A percentile compares a stretch with the other conserved stretches of the same genome.
Evolutionary conservation across 768 basidiomycete genomes (phyloP).

Genomic region (Leccinellum albellum): DNA sequence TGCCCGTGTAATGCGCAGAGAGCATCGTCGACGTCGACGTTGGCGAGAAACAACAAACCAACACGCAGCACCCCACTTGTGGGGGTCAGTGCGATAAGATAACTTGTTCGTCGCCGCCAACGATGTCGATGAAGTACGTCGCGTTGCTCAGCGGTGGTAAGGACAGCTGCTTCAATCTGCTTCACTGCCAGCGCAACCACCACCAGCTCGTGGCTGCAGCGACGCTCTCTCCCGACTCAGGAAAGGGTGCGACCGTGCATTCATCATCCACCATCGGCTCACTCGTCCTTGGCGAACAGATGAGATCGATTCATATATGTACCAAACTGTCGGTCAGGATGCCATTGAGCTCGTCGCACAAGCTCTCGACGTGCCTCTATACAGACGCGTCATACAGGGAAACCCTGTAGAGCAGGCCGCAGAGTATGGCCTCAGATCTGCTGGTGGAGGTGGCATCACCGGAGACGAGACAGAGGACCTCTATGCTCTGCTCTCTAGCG

Average conservation of each 20-base stretch:
- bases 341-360: conserved; percentile 83
- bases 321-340: conserved; percentile 98
- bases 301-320: conserved; percentile 97
- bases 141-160: conserved; percentile 96
- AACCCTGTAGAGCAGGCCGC: conserved; percentile 73
- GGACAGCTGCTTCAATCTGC: conserved; percentile 93
- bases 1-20: conserved; percentile 40
- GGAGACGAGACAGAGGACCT: conserved; percentile 99
- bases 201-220: conserved; percentile 88
- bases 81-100: conserved; percentile 25
- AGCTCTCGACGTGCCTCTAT: conserved; percentile 84
- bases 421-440: conserved; percentile 77
- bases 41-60: not conserved
- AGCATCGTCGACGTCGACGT: conserved; percentile 56
- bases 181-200: conserved; percentile 82
- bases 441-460: conserved; percentile 45
- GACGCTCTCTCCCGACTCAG: conserved; percentile 76
- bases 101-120: not conserved
- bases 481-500: conserved; percentile 60
- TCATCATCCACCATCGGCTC: conserved; percentile 2
- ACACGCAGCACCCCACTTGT: conserved; percentile 7
- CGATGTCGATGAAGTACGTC: conserved; percentile 75
- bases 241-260: conserved; percentile 71
- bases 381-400: conserved; percentile 77
- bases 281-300: conserved; percentile 48